phyloP scores from a whole-genome alignment of 2,329 filamentous ascomycete genomes.

The Westerdykella sp. region DNA sequence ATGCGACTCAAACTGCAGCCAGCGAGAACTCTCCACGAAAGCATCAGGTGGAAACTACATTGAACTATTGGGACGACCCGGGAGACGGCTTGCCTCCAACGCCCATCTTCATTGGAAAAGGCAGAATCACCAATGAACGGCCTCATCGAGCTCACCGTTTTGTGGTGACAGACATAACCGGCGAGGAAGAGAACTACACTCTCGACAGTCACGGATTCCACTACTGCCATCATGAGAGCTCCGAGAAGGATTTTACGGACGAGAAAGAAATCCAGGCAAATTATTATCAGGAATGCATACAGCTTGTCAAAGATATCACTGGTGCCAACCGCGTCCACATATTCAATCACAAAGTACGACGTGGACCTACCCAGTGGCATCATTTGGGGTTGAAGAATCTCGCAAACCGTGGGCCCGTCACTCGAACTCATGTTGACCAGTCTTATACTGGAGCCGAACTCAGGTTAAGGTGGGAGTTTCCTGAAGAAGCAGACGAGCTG shows the following conservation, averaged over 20 bases:
- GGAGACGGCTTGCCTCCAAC: conserved; percentile 17
- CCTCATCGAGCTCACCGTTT: conserved; percentile 17
- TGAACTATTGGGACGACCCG: conserved; percentile 23
- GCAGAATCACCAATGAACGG: conserved; percentile 18
- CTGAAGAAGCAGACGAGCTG: conserved; percentile 14
- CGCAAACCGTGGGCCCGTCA: conserved; percentile 39
- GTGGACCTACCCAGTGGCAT: conserved; percentile 32
- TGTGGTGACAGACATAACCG: conserved; percentile 14
- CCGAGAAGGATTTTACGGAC: conserved; percentile 15
- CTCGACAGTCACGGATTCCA: conserved; percentile 21
- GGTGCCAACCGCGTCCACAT: conserved; percentile 52
- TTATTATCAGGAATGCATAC: conserved; percentile 18
- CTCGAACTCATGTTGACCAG: conserved; percentile 50
- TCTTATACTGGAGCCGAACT: conserved; percentile 17
- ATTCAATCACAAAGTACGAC: conserved; percentile 56
- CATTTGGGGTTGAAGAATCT: conserved; percentile 18
- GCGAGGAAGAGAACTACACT: conserved; percentile 14
- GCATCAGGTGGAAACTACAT: conserved; percentile 13
- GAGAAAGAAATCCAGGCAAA: conserved; percentile 10
- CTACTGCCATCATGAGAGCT: conserved; percentile 12
- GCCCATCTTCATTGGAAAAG: conserved; percentile 19
- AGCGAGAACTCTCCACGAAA: conserved; percentile 4
- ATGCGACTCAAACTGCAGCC: conserved; percentile 2
- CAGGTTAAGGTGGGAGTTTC: conserved; percentile 14
- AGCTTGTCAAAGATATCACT: conserved; percentile 42